Conservation (phyloP, 2,329 filamentous ascomycete species). For the Aureobasidium sp. region DNA sequence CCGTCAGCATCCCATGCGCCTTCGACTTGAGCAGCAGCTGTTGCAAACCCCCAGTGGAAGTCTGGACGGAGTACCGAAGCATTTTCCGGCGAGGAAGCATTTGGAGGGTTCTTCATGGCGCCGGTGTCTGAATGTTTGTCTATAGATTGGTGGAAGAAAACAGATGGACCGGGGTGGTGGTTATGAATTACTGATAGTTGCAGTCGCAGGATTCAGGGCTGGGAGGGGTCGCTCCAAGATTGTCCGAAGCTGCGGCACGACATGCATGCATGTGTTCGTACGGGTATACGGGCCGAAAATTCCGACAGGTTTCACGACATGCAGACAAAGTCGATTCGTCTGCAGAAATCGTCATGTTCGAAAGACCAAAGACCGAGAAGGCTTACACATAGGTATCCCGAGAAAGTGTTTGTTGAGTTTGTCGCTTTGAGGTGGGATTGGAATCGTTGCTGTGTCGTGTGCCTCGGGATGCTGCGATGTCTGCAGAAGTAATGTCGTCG, state of each 20-base stretch:
- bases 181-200: not conserved
- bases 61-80: conserved; percentile 23
- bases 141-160: too few species aligned
- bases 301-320: not conserved
- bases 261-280: not conserved
- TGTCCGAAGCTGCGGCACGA: not conserved
- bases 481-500: too few species aligned
- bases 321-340: too few species aligned
- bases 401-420: too few species aligned
- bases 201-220: not conserved
- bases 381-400: too few species aligned
- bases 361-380: too few species aligned
- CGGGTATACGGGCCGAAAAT: not conserved
- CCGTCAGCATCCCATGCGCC: conserved; percentile 36
- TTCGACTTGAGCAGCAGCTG: conserved; percentile 37
- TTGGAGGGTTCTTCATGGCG: conserved; percentile 1
- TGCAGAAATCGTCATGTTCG: too few species aligned
- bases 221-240: not conserved
- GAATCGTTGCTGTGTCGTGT: not conserved
- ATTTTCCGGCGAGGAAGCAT: conserved; percentile 1
- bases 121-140: not conserved
- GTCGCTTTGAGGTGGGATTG: too few species aligned
- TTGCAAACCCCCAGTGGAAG: conserved; percentile 36
- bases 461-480: not conserved
- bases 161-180: not conserved